These are phyloP conservation scores for Candida tibetensis DNA, from an alignment of 805 yeast genomes.

Conservation along the genomic window DNA sequence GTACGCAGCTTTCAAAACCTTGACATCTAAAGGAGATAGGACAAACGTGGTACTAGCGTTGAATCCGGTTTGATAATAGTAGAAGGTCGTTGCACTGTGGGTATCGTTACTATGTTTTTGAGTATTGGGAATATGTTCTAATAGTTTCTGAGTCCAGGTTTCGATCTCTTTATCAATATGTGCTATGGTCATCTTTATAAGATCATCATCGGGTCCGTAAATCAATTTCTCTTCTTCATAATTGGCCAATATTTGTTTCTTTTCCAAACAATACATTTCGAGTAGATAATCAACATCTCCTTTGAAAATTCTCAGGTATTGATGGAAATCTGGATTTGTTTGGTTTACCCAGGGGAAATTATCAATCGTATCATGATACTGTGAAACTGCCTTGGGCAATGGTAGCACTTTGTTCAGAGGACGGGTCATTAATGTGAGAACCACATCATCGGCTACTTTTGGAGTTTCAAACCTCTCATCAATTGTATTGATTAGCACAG, in stretches of 20 bases:
- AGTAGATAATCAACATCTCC: constrained; percentile 57
- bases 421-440: constrained; percentile 61
- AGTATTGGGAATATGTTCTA: constrained; percentile 8
- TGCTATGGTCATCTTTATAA: constrained; percentile 51
- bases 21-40: constrained; percentile 75
- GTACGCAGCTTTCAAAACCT: constrained; percentile 62
- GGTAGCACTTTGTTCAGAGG: constrained; percentile 48
- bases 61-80: constrained; percentile 77
- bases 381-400: constrained; percentile 38
- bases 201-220: constrained; percentile 59
- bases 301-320: constrained; percentile 65
- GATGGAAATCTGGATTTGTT: constrained; percentile 23
- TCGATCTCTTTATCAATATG: constrained; percentile 50
- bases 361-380: constrained; percentile 25
- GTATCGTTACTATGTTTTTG: constrained; percentile 24
- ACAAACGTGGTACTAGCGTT: constrained; percentile 61
- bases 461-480: constrained; percentile 62
- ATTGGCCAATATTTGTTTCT: constrained; percentile 48
- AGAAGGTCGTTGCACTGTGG: constrained; percentile 44
- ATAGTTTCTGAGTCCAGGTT: constrained; percentile 31
- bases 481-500: constrained; percentile 52
- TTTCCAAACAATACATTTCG: constrained; percentile 59
- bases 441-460: constrained; percentile 50
- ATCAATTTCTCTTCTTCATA: constrained; percentile 55
- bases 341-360: constrained; percentile 56